A percentile compares a stretch with the other conserved stretches of the same genome.
These are phyloP conservation scores for Pseudogymnoascus sp. DNA, from an alignment of 2,329 filamentous ascomycete species.

Conservation along the genomic window DNA sequence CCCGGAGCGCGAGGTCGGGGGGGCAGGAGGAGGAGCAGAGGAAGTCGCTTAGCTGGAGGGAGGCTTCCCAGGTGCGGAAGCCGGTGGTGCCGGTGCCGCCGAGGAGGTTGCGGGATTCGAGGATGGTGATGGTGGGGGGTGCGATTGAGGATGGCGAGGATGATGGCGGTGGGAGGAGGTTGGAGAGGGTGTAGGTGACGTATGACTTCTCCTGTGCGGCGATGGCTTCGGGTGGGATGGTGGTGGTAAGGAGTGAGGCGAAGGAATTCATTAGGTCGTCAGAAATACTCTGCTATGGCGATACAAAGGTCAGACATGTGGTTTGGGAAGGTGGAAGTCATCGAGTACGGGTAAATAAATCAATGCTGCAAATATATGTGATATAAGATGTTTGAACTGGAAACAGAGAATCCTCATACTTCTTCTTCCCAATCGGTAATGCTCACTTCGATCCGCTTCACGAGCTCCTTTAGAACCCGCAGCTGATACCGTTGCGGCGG, in stretches of 20 bases:
- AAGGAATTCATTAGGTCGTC: constrained; percentile 70
- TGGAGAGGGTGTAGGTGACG: constrained; percentile 58
- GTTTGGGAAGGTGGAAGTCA: constrained; percentile 3
- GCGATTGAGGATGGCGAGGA: background rate
- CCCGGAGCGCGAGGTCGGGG: constrained; percentile 33
- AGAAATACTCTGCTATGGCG: constrained; percentile 62
- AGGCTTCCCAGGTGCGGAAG: constrained; percentile 74
- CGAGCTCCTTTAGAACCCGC: constrained; percentile 65
- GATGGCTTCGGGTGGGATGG: constrained; percentile 55
- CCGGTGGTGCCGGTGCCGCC: constrained; percentile 68
- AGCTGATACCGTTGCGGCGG: constrained; percentile 65
- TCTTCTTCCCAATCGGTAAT: constrained; percentile 79
- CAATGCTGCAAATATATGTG: constrained; percentile 11
- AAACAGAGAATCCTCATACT: constrained; percentile 50
- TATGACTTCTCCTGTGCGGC: constrained; percentile 66
- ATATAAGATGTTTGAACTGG: constrained; percentile 13
- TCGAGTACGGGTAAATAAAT: background rate
- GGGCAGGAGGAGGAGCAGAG: constrained; percentile 39
- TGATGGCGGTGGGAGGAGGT: constrained; percentile 10
- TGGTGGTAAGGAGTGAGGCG: constrained; percentile 55
- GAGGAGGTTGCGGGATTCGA: constrained; percentile 63
- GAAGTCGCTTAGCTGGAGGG: constrained; percentile 64
- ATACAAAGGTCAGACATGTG: constrained; percentile 20
- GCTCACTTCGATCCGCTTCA: constrained; percentile 62
- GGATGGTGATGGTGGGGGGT: constrained; percentile 47